A percentile compares a stretch with the other conserved stretches of the same genome.
Conservation (phyloP, 331 rosid species). For the Quercus lobata region DNA sequence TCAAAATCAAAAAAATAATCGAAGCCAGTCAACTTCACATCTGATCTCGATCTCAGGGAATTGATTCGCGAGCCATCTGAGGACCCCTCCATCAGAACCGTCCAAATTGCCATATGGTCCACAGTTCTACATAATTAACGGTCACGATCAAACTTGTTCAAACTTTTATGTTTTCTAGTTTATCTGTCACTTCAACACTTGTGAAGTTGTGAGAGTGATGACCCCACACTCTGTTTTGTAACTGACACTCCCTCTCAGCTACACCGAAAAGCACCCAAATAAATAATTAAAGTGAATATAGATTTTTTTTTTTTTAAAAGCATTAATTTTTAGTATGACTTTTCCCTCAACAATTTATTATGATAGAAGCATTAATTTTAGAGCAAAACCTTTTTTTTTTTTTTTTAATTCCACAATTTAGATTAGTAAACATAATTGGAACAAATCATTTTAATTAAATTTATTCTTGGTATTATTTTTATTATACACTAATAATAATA, state of each 20-base stretch:
- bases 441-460: too few species aligned
- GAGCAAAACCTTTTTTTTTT: too few species aligned
- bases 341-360: too few species aligned
- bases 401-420: too few species aligned
- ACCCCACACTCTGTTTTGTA: background rate
- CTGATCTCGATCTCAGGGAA: background rate
- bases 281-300: background rate
- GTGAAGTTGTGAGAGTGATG: too few species aligned
- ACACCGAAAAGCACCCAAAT: background rate
- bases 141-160: constrained; percentile 9
- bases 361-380: too few species aligned
- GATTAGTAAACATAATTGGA: too few species aligned
- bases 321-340: too few species aligned
- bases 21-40: background rate
- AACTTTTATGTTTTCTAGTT: constrained; percentile 9
- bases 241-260: background rate
- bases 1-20: background rate
- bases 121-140: constrained; percentile 13
- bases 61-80: background rate
- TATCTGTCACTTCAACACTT: background rate
- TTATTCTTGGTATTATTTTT: too few species aligned
- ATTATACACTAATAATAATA: too few species aligned
- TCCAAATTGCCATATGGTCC: background rate
- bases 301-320: too few species aligned
- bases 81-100: constrained; percentile 20